Evolutionary conservation across 371 early-diverging fungal genomes (phyloP).

Genomic region (Syncephalastrum racemosum): DNA sequence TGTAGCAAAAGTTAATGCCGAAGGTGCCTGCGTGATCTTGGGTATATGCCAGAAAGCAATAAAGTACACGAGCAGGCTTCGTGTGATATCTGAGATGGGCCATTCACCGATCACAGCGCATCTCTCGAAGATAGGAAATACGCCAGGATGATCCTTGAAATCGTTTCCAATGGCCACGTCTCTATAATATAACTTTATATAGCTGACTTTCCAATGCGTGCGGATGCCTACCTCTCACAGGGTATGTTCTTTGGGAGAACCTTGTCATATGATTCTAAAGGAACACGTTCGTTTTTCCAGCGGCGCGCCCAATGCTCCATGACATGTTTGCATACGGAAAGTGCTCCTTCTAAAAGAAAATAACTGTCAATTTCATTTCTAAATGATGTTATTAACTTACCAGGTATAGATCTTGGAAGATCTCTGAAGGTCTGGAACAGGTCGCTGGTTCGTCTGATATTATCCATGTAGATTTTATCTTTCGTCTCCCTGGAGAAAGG

Average conservation of each 20-base stretch:
- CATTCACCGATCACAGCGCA: constrained; percentile 17
- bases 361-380: constrained; percentile 4
- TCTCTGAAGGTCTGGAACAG: constrained; percentile 27
- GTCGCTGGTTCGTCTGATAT: constrained; percentile 37
- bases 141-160: constrained; percentile 46
- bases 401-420: constrained; percentile 6
- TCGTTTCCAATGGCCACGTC: constrained; percentile 44
- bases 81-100: constrained; percentile 27
- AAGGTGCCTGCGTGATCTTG: constrained; percentile 28
- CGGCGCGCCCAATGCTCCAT: too few species aligned
- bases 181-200: constrained; percentile 7
- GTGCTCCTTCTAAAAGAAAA: too few species aligned
- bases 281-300: too few species aligned
- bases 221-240: constrained; percentile 19
- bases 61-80: constrained; percentile 44
- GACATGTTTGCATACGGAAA: too few species aligned
- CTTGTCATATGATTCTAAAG: constrained; percentile 37
- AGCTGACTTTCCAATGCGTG: background rate
- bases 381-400: constrained; percentile 5
- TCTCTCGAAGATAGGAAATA: constrained; percentile 37
- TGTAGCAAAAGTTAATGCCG: constrained; percentile 34
- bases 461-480: constrained; percentile 37
- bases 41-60: constrained; percentile 52
- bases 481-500: constrained; percentile 20
- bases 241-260: constrained; percentile 40